Evolutionary conservation across 352 stramenopile species (phyloP).

Genomic region (Globisporangium paroecandrum): DNA sequence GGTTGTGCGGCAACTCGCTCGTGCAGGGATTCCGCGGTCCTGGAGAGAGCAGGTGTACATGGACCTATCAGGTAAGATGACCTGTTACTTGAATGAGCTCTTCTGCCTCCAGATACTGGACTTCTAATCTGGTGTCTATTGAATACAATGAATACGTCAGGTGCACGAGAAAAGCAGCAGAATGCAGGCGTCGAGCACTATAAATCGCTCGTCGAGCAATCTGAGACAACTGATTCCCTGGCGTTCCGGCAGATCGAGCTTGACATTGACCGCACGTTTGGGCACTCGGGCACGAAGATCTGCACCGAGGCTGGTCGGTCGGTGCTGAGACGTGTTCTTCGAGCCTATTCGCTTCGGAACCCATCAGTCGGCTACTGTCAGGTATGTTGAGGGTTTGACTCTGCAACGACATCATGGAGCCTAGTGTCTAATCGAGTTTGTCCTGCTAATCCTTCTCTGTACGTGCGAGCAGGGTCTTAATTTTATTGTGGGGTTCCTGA

Average conservation of each 20-base stretch:
- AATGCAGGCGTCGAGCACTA: constrained; percentile 54
- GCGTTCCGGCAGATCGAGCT: constrained; percentile 83
- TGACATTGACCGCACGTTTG: constrained; percentile 85
- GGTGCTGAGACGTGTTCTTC: constrained; percentile 64
- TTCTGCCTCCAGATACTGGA: neutral
- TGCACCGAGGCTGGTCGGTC: constrained; percentile 47
- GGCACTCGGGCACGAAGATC: constrained; percentile 63
- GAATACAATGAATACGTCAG: constrained; percentile 7
- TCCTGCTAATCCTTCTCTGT: neutral
- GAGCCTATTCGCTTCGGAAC: constrained; percentile 80
- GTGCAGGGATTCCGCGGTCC: constrained; percentile 54
- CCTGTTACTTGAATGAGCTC: neutral
- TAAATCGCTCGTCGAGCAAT: constrained; percentile 37
- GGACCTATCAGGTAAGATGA: constrained; percentile 44
- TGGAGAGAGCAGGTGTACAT: constrained; percentile 73
- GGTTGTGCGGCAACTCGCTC: constrained; percentile 31
- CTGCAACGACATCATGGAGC: neutral
- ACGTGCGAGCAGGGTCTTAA: constrained; percentile 57
- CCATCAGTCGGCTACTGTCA: constrained; percentile 84
- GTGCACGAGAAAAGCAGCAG: constrained; percentile 51
- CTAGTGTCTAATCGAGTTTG: neutral
- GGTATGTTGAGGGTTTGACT: constrained; percentile 18
- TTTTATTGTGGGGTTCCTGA: constrained; percentile 87
- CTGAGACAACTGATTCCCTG: constrained; percentile 39
- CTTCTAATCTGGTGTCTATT: neutral